Evolutionary conservation across 129 eudicot species (phyloP).

Genomic region (Centaurea solstitialis): DNA sequence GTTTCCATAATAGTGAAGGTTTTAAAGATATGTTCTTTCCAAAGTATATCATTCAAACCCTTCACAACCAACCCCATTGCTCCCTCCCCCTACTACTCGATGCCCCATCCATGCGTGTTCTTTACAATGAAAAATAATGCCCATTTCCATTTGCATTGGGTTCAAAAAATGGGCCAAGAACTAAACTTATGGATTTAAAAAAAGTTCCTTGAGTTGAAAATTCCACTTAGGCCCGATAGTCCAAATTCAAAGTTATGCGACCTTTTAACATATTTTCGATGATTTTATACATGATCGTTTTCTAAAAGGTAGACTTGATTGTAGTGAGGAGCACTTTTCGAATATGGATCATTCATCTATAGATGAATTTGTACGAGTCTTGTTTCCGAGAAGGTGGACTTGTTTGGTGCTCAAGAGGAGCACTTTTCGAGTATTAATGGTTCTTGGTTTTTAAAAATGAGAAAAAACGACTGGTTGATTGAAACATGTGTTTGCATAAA

Average conservation of each 20-base stretch:
- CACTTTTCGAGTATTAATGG: not conserved
- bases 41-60: too few species aligned
- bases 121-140: not conserved
- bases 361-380: not conserved
- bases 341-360: not conserved
- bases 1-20: too few species aligned
- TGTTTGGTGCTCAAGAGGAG: not conserved
- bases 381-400: not conserved
- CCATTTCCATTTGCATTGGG: not conserved
- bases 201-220: not conserved
- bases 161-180: not conserved
- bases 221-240: not conserved
- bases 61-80: too few species aligned
- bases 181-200: not conserved
- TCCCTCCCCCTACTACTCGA: too few species aligned
- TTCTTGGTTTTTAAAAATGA: too few species aligned
- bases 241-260: not conserved
- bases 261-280: not conserved
- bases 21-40: too few species aligned
- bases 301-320: not conserved
- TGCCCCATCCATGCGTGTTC: too few species aligned
- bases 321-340: not conserved
- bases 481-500: not conserved
- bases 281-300: too few species aligned
- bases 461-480: not conserved